phyloP scores from a whole-genome alignment of 208 protist species.

The Phytomonas sp. region DNA sequence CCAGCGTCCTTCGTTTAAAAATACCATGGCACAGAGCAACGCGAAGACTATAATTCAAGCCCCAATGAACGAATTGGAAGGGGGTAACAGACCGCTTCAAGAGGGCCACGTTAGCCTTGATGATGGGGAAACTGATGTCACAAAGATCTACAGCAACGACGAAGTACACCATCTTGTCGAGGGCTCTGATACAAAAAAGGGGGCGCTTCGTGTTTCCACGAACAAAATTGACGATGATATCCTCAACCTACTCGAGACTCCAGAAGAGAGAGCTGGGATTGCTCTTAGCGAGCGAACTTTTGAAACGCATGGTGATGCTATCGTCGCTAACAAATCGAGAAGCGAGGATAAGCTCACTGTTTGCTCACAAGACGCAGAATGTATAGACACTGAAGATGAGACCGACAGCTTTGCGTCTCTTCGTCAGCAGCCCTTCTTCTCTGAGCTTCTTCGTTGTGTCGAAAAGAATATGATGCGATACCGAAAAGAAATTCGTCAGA shows the following conservation, averaged over 20 bases:
- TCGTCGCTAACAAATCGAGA: neutral
- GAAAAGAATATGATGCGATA: slow-evolving; percentile 72
- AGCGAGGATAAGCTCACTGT: neutral
- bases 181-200: neutral
- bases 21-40: slow-evolving; percentile 33
- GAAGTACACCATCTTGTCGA: slow-evolving; percentile 33
- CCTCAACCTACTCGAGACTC: neutral
- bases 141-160: slow-evolving; percentile 57
- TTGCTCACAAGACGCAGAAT: neutral
- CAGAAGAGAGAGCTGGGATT: neutral
- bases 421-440: slow-evolving; percentile 68
- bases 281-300: neutral
- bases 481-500: slow-evolving; percentile 51
- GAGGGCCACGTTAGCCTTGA: neutral
- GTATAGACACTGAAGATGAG: slow-evolving; percentile 17
- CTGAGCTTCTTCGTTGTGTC: slow-evolving; percentile 55
- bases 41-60: slow-evolving; percentile 19
- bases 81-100: neutral
- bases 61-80: slow-evolving; percentile 1
- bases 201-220: neutral
- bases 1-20: slow-evolving; percentile 47
- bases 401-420: slow-evolving; percentile 33
- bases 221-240: neutral
- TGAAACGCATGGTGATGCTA: neutral
- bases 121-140: slow-evolving; percentile 47